A percentile compares a stretch with the other conserved stretches of the same genome.
phyloP scores from a whole-genome alignment of 2,329 filamentous ascomycete species.

The Aureobasidium musti region DNA sequence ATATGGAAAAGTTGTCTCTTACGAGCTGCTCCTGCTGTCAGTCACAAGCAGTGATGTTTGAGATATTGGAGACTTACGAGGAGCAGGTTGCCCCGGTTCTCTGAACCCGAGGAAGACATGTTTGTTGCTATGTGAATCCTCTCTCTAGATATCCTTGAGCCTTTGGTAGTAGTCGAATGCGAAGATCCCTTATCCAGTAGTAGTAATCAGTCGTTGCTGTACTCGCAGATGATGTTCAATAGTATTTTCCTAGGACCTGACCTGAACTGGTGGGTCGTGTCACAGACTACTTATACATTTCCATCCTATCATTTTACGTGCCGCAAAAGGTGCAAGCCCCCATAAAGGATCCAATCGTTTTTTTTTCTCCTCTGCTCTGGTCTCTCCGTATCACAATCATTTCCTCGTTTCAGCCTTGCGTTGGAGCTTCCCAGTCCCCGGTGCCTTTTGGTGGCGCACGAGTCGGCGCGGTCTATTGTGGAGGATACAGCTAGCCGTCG shows the following conservation, averaged over 20 bases:
- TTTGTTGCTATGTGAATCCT: background rate
- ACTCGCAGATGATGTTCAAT: too few relatives aligned
- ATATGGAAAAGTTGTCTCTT: constrained; percentile 44
- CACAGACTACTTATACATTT: background rate
- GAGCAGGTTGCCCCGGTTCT: background rate
- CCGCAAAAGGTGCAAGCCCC: background rate
- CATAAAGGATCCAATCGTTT: too few relatives aligned
- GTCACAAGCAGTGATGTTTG: background rate
- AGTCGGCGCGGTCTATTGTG: background rate
- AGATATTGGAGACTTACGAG: background rate
- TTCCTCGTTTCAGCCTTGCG: constrained; percentile 17
- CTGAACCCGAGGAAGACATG: background rate
- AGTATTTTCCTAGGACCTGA: background rate
- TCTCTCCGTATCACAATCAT: constrained; percentile 5
- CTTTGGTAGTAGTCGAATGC: background rate
- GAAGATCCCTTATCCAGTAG: background rate
- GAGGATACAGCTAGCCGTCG: background rate
- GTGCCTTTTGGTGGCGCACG: background rate
- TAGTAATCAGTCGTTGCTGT: background rate
- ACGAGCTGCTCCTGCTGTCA: constrained; percentile 34
- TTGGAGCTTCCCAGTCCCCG: background rate
- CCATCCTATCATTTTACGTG: background rate
- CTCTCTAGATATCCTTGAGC: background rate
- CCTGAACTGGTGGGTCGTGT: background rate
- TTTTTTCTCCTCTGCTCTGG: background rate